These are phyloP conservation scores for Phytophthora sp. DNA, from an alignment of 352 stramenopile genomes.

Conservation along the genomic window DNA sequence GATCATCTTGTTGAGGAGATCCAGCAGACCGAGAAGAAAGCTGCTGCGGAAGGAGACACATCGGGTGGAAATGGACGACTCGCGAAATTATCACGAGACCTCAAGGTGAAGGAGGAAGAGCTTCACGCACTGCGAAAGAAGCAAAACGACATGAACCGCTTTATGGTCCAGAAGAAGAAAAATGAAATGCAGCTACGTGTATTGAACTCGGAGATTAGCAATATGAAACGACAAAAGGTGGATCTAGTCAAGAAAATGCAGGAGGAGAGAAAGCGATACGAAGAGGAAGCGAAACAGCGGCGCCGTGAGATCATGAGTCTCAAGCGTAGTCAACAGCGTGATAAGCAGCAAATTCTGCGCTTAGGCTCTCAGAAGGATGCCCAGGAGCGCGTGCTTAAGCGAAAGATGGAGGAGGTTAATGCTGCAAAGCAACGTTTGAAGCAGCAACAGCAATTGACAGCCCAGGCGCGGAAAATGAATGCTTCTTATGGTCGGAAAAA, in stretches of 20 bases:
- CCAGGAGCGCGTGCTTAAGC: constrained; percentile 86
- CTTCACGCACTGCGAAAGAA: constrained; percentile 78
- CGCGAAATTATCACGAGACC: constrained; percentile 73
- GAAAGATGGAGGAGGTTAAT: constrained; percentile 88
- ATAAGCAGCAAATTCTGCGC: constrained; percentile 86
- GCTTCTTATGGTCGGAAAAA: constrained; percentile 61
- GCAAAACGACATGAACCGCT: constrained; percentile 83
- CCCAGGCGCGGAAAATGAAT: constrained; percentile 74
- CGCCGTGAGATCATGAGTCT: constrained; percentile 80
- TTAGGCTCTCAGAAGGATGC: constrained; percentile 85
- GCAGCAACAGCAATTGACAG: constrained; percentile 81
- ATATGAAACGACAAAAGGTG: constrained; percentile 92
- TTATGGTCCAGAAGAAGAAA: constrained; percentile 87
- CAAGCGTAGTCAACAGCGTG: constrained; percentile 81
- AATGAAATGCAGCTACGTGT: constrained; percentile 86
- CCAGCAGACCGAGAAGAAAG: constrained; percentile 70
- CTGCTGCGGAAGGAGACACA: constrained; percentile 58
- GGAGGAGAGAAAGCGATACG: constrained; percentile 82
- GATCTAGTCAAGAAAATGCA: constrained; percentile 90
- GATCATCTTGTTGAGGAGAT: constrained; percentile 84
- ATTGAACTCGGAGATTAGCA: constrained; percentile 79
- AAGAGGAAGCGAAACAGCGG: constrained; percentile 82
- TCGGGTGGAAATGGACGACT: constrained; percentile 57
- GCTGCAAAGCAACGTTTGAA: constrained; percentile 83
- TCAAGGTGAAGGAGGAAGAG: constrained; percentile 83